phyloP scores from a whole-genome alignment of 1,284 basidiomycete genomes.

The Athelia psychrophila region DNA sequence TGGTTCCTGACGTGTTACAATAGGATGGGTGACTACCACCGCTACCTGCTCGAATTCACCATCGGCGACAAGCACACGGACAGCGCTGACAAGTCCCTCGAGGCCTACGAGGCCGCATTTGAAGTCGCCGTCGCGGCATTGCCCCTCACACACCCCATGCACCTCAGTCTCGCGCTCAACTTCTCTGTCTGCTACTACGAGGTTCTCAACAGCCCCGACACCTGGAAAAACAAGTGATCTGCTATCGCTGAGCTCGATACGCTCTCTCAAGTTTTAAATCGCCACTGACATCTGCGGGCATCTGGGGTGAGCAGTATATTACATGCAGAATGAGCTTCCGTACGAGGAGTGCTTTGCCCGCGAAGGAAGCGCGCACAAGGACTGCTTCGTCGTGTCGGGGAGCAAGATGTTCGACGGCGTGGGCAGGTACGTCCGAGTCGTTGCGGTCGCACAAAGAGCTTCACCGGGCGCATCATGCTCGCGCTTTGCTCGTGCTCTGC shows the following conservation, averaged over 20 bases:
- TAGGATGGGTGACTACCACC: slow-evolving; percentile 99
- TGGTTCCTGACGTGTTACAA: not conserved
- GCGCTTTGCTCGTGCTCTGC: slow-evolving; percentile 57
- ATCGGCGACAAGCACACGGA: slow-evolving; percentile 99
- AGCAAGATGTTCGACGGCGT: slow-evolving; percentile 95
- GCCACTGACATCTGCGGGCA: too few relatives aligned
- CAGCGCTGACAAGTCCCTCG: slow-evolving; percentile 97
- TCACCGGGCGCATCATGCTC: slow-evolving; percentile 97
- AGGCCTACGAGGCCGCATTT: slow-evolving; percentile 99
- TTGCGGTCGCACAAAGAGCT: slow-evolving; percentile 88
- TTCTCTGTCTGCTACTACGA: slow-evolving; percentile 99
- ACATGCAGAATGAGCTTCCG: too few relatives aligned
- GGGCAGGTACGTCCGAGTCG: slow-evolving; percentile 89
- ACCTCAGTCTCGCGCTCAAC: slow-evolving; percentile 98
- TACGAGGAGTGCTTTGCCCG: too few relatives aligned
- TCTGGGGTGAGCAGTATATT: too few relatives aligned
- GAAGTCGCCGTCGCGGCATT: slow-evolving; percentile 98
- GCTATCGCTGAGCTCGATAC: slow-evolving; percentile 99
- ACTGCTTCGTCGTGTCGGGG: slow-evolving; percentile 95
- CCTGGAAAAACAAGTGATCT: slow-evolving; percentile 98
- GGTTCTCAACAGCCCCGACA: slow-evolving; percentile 99
- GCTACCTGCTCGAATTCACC: slow-evolving; percentile 99
- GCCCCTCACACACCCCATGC: slow-evolving; percentile 98
- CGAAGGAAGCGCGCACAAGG: slow-evolving; percentile 51
- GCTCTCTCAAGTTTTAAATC: slow-evolving; percentile 96